Conservation (phyloP, 805 yeast species). For the Wickerhamiella azyma region DNA sequence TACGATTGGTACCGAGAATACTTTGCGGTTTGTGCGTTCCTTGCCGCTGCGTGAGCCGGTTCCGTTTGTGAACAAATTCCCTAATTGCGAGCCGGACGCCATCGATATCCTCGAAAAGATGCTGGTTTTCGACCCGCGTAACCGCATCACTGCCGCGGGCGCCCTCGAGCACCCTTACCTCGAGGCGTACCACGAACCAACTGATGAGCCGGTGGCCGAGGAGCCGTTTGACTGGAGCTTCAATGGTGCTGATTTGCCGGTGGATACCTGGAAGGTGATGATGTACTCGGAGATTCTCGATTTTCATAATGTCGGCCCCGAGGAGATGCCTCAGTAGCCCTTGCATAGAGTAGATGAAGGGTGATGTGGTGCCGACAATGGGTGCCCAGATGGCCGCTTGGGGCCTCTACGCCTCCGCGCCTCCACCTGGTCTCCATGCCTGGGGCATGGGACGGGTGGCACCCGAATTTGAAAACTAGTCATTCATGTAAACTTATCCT, state of each 20-base stretch:
- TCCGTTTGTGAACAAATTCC: conserved; percentile 71
- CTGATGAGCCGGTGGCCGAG: conserved; percentile 91
- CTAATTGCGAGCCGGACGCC: conserved; percentile 50
- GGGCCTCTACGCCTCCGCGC: too few relatives aligned
- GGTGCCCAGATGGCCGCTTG: too few relatives aligned
- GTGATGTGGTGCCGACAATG: too few relatives aligned
- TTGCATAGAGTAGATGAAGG: too few relatives aligned
- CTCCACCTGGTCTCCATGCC: too few relatives aligned
- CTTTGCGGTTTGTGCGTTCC: conserved; percentile 83
- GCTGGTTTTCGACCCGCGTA: conserved; percentile 90
- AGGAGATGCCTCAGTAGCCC: conserved; percentile 12
- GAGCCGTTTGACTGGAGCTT: conserved; percentile 95
- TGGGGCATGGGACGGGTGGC: too few relatives aligned
- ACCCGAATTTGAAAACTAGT: too few relatives aligned
- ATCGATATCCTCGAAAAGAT: conserved; percentile 76
- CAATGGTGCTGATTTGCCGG: conserved; percentile 94
- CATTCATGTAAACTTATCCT: too few relatives aligned
- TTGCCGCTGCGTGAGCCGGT: conserved; percentile 89
- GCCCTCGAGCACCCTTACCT: conserved; percentile 83
- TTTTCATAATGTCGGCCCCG: conserved; percentile 76
- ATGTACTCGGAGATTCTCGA: conserved; percentile 95
- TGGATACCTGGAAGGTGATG: conserved; percentile 98
- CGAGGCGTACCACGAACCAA: conserved; percentile 92
- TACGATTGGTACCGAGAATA: conserved; percentile 91
- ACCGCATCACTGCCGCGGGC: conserved; percentile 83